Conservation (phyloP, 1,284 basidiomycete genomes). For the Leccinum variabile region DNA sequence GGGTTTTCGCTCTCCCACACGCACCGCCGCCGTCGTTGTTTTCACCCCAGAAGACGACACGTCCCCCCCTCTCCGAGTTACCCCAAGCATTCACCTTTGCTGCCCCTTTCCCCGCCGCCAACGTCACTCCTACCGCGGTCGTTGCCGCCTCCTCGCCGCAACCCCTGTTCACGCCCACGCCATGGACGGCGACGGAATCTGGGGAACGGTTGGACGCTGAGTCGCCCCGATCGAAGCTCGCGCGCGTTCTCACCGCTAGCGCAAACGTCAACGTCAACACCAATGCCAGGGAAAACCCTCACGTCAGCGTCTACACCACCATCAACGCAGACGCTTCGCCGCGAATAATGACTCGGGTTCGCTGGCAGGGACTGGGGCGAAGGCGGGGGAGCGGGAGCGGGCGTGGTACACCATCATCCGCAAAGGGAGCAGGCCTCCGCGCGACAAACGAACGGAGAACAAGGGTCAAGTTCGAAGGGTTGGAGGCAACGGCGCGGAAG, state of each 20-base stretch:
- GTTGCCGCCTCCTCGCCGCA: neutral
- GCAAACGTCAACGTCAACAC: neutral
- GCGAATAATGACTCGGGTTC: neutral
- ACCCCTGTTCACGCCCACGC: neutral
- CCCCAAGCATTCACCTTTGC: neutral
- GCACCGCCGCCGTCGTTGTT: neutral
- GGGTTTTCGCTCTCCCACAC: conserved; percentile 23
- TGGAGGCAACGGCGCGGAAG: neutral
- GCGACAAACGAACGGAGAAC: conserved; percentile 8
- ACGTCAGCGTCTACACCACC: neutral
- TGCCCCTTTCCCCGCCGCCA: neutral
- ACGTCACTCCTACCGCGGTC: neutral
- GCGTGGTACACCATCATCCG: neutral
- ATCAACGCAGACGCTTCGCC: neutral
- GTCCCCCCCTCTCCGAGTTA: conserved; percentile 1
- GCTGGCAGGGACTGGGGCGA: neutral
- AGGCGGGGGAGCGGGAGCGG: neutral
- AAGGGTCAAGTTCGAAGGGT: conserved; percentile 10
- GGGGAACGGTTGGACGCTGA: neutral
- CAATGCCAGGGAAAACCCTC: neutral
- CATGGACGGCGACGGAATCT: neutral
- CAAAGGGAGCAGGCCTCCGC: neutral
- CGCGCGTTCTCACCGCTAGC: conserved; percentile 9
- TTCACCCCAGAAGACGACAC: neutral
- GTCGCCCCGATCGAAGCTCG: conserved; percentile 27